Base-by-base conservation (phyloP, 2,329 filamentous ascomycete genomes). In the Cladophialophora bantiana region DNA sequence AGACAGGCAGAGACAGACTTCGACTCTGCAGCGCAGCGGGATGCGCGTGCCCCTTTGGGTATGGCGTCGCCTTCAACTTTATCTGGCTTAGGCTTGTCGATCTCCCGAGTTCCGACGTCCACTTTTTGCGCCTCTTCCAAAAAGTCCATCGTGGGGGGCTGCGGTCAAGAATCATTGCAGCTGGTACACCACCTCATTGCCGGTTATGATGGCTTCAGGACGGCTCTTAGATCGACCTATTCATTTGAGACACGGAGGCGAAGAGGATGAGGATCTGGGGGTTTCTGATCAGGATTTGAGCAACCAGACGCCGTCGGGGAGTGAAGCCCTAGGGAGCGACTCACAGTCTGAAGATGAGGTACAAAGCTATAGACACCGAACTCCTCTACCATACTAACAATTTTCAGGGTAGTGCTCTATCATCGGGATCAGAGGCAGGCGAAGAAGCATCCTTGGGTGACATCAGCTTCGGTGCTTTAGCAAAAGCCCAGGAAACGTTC, bases 401-500 rank as follows among this genome's bases (percentile, higher is more conserved):
- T 12, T 40, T 13, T 4, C 10, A 67, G 60, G 74, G 72, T 15
- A 26, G 1, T 20, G 45, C 45, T 26, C 45, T 50, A 10, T 50
- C 45, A 26, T 50, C 45, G 1, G 45, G 18, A 13, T 26, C 10
- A 3, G 45, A 79, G 36, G 76, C 78, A 20, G 73, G 77, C 36
- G 77, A 79, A 53, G 73, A 75, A 73, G 71, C 77, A 4, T 76
- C 79, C 38, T 78, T 89, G 65, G 83, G 82, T 73, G 84, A 82
- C 68, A 88, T 97, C 71, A 95, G 93, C 31, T 97, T 98, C 75
- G 94, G 93, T 69, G 91, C 92, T n/a, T 83, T 97, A 48, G 92
- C 92, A 70, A 92, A 92, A 82, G 94, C 93, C 1, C 92, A 96
- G 81, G 89, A 89, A 45, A 86, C 88, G 0, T 79, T 96, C 36